Evolutionary conservation across 2,329 filamentous ascomycete genomes (phyloP).

Genomic region (Xylariaceae sp.): DNA sequence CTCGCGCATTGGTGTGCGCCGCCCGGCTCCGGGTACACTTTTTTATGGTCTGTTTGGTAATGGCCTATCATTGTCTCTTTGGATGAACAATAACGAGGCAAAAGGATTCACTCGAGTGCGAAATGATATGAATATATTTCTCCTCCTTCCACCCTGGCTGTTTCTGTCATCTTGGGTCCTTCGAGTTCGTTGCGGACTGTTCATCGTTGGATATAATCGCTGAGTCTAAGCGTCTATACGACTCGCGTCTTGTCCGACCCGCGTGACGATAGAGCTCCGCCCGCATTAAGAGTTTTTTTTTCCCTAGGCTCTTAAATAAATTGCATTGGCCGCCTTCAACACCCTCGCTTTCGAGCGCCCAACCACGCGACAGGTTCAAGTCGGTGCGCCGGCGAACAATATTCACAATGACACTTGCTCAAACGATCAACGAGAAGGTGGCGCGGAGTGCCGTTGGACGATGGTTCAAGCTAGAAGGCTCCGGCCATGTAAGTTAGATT

Average conservation of each 20-base stretch:
- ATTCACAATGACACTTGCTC: constrained; percentile 13
- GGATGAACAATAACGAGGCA: not conserved
- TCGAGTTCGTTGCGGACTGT: no score
- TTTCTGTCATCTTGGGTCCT: not conserved
- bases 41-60: constrained; percentile 6
- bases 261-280: constrained; percentile 19
- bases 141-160: not conserved
- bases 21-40: constrained; percentile 7
- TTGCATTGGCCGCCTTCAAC: not conserved
- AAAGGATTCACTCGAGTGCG: not conserved
- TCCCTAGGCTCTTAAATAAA: not conserved
- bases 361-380: constrained; percentile 13
- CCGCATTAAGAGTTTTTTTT: not conserved
- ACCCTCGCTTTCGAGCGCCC: constrained; percentile 6
- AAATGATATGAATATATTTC: not conserved
- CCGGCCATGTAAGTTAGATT: constrained; percentile 79
- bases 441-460: constrained; percentile 70
- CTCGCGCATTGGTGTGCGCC: not conserved
- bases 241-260: constrained; percentile 4
- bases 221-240: not conserved
- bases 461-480: constrained; percentile 83
- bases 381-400: constrained; percentile 14
- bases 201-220: no score
- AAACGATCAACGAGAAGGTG: constrained; percentile 26
- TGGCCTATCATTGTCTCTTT: constrained; percentile 13